Base-by-base conservation (phyloP, 2,329 filamentous ascomycete species). In the Biscogniauxia sp. region DNA sequence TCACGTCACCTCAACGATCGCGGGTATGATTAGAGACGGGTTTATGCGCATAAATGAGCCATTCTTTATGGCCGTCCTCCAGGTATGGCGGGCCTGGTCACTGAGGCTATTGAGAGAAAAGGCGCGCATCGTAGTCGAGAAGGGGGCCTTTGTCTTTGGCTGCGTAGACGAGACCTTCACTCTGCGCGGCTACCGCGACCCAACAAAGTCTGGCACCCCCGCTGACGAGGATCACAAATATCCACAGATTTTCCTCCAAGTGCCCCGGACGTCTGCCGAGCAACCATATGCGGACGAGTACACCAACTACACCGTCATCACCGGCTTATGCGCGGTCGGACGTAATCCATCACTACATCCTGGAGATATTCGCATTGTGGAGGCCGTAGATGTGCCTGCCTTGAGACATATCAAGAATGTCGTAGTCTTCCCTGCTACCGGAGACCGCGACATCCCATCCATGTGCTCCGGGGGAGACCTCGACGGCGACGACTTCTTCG, bases 401-500 rank as follows among this genome's bases (percentile, higher is more conserved):
- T 79, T 99, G 3, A 84, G 82, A 53, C 91, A 97, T 69, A 80
- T 97, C 3, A 88, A 85, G 59, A 88, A 98, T 71, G 91, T 96
- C 0, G 88, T 98, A 1, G 93, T 98, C 0, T 89, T 99, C 54
- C 92, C 95, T 0, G 86, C 91, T 41, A 88, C 80, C 0, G 94
- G 94, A 0, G 92, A 97, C 70, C 83, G 90, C 17, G 92, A 96
- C 64, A 78, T 99, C 20, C 87, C 93, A 0, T 93, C 90, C 69
- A 98, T 98, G 94, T 93, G 95, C 65, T 97, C 95, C 3, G 95
- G 95, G 1, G 95, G 95, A 0, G 95, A 99, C 71, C 82, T 99
- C 0, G 95, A 99, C 71, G 95, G 95, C 0, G 95, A 99, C 69
- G 95, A 99, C 72, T 99, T 93, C 72, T 88, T 98, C 58, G 87